Evolutionary conservation across 306 rosid genomes (phyloP).

Genomic region (Pyrus pyrifolia): DNA sequence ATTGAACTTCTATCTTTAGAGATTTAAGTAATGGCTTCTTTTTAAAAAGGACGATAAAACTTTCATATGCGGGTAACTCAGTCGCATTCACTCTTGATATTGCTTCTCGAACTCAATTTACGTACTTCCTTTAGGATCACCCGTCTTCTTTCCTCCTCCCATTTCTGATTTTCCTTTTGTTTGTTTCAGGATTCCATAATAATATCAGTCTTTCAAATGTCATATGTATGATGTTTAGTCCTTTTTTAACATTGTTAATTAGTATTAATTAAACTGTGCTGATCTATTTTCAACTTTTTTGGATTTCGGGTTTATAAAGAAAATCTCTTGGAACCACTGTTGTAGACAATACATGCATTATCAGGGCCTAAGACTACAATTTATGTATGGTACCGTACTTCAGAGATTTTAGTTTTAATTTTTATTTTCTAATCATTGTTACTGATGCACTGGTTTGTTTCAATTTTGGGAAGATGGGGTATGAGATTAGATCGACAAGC

Average conservation of each 20-base stretch:
- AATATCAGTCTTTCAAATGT: background rate
- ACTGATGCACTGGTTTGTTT: slow-evolving; percentile 6
- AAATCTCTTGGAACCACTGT: slow-evolving; percentile 76
- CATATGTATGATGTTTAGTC: background rate
- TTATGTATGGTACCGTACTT: slow-evolving; percentile 37
- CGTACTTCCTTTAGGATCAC: too few relatives aligned
- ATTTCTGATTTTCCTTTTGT: too few relatives aligned
- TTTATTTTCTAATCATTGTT: background rate
- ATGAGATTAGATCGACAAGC: slow-evolving; percentile 71
- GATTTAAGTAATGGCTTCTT: too few relatives aligned
- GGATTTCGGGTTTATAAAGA: slow-evolving; percentile 67
- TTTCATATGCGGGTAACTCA: too few relatives aligned
- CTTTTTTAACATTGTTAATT: background rate
- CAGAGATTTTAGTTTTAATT: background rate
- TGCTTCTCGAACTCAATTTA: too few relatives aligned
- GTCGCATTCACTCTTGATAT: too few relatives aligned
- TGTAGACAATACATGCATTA: slow-evolving; percentile 69
- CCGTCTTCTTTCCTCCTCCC: too few relatives aligned
- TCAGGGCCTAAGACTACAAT: slow-evolving; percentile 84
- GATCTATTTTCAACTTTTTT: slow-evolving; percentile 6
- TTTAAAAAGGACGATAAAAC: too few relatives aligned
- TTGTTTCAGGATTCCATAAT: too few relatives aligned
- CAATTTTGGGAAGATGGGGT: slow-evolving; percentile 61
- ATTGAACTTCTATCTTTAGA: too few relatives aligned
- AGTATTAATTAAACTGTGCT: background rate